Base-by-base conservation (phyloP, 371 early-diverging fungal species). In the Mucor velutinosus region DNA sequence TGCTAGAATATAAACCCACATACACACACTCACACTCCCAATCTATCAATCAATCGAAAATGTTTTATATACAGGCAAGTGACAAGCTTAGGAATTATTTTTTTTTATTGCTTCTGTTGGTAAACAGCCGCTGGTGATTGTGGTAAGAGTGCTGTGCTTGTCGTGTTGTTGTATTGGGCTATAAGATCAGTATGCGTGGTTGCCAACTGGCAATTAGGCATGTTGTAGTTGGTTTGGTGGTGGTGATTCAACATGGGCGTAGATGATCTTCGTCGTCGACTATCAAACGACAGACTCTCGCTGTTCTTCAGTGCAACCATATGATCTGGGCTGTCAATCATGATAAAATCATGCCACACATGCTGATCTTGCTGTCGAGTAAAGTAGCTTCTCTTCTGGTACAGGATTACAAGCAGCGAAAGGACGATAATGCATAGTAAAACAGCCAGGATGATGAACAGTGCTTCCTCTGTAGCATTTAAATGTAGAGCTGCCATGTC, bases 311-410 rank as follows among this genome's bases (percentile, higher is more conserved):
- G 60, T 17, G 66, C 67, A 23, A 57, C 57, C 74, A 74, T 70
- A 29, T 74, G 67, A 45, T 70, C 74, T 32, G 74, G 67, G n/a
- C 67, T 67, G 49, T 67, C 67, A 27, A 74, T 39, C 51, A 74
- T 74, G 7, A 74, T 61, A 58, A 74, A 74, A 19, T 74, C 62
- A 56, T 67, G 55, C 62, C 64, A 64, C 11, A 55, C 6, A 17
- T 49, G 47, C 15, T 45, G 14, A 14, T 30, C 49, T 27, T 14
- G 25, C 19, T 39, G 7, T 41, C 25, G 17, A 23, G 23, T 27
- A 35, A 35, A 33, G 19, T 21, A 29, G 35, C 27, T 10, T 17
- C 53, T n/a, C 27, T 64, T 64, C 27, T 55, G 55, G 30, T 64
- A 64, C 6, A 55, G 23, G 27, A 60, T 41, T 1, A 60, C 15